A percentile compares a stretch with the other conserved stretches of the same genome.
phyloP scores from a whole-genome alignment of 495 filamentous ascomycete genomes.

The Xylaria telfairii region DNA sequence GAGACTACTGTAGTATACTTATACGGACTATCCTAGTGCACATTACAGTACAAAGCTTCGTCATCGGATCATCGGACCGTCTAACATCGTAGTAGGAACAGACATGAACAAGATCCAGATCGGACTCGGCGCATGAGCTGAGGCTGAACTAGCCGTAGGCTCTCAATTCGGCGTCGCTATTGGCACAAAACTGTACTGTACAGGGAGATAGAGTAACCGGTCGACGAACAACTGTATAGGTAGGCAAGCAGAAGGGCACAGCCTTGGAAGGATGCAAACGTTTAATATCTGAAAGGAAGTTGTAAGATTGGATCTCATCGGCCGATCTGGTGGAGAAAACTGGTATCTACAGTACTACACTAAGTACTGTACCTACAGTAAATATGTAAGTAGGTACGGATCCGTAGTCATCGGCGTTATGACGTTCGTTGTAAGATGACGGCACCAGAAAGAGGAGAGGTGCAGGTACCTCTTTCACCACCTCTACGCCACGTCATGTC shows the following conservation, averaged over 20 bases:
- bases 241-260: neutral
- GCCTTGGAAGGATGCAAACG: neutral
- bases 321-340: neutral
- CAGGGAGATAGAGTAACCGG: neutral
- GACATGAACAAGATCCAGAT: neutral
- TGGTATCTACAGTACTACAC: neutral
- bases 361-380: too few relatives aligned
- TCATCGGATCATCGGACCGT: conserved; percentile 15
- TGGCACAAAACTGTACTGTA: too few relatives aligned
- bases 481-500: neutral
- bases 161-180: neutral
- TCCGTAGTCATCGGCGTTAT: conserved; percentile 1
- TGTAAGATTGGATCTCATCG: neutral
- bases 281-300: neutral
- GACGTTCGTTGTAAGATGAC: conserved; percentile 20
- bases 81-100: neutral
- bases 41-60: neutral
- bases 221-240: neutral
- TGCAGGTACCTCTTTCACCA: neutral
- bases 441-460: neutral
- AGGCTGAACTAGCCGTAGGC: neutral
- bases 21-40: too few relatives aligned
- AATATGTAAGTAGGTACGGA: too few relatives aligned
- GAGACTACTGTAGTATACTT: neutral
- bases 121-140: neutral